Evolutionary conservation across 345 rosid genomes (phyloP), one percentile per base, ranked within the genome.

Genomic region (Aquilaria yunnanensis): DNA sequence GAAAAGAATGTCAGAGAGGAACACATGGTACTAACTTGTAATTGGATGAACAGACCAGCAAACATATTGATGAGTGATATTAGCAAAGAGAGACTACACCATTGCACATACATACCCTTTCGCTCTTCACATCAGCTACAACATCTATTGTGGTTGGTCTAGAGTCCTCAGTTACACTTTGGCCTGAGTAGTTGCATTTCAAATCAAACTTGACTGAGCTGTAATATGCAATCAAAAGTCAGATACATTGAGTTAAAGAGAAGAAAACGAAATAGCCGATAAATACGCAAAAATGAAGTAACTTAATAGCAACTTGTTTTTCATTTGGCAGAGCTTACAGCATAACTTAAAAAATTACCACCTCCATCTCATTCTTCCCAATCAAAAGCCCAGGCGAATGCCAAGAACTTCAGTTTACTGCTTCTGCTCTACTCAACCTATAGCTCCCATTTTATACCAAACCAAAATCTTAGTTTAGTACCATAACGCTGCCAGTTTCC

Each of bases 111-210:
- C 55, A 61, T 77, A 89, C 98, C 81, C 91, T 68, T 73, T 87
- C 96, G 14, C 91, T 72, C 78, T 74, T 87, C 9, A 87, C 50
- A 75, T 89, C 85, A 23, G 94, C 96, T 10, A 80, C 91, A 72
- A 89, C 80, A 70, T 93, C 98, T 69, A 88, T 93, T 48, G 92
- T 57, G 51, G 83, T 65, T 14, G 85, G 75, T 16, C 63, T 61
- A 9, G 74, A 72, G 31, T 78, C 97, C 57, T 77, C 76, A 14
- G 51, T 57, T 9, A 74, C 71, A 50, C 82, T 72, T 46, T 82
- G 75, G 57, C 68, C 92, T 5, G 86, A 83, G 71, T 76, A 86
- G 75, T 76, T 88, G 61, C 88, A 81, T 64, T 70, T 86, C 46
- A 93, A 75, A 59, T 71, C 69, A 60, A 76, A 78, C 83, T 81